Percentiles rank a stretch among this genome's conserved stretches.
These are phyloP conservation scores for Umbelopsis sp. DNA, from an alignment of 192 early-diverging fungal genomes.

Conservation along the genomic window DNA sequence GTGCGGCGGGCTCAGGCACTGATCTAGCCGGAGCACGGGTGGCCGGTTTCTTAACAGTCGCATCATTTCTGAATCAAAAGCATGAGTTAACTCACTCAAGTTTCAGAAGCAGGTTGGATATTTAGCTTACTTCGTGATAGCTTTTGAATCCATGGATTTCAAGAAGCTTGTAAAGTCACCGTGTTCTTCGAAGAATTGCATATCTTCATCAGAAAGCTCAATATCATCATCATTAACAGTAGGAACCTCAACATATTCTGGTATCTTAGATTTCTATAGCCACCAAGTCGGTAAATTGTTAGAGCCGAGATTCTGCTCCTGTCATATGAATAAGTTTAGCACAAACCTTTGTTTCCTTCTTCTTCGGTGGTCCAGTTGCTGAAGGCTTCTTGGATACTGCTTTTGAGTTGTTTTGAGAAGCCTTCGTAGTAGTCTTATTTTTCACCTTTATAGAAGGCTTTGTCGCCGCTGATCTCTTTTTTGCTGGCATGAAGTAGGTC, in stretches of 20 bases:
- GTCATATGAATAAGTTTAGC: not conserved
- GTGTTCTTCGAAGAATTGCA: constrained; percentile 73
- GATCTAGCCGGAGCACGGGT: constrained; percentile 30
- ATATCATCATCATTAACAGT: constrained; percentile 60
- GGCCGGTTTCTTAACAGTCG: constrained; percentile 43
- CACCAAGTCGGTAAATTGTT: not conserved
- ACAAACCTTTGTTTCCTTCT: constrained; percentile 18
- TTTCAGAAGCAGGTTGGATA: not conserved
- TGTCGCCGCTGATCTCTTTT: constrained; percentile 4
- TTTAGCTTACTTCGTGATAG: constrained; percentile 58
- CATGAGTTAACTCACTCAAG: not conserved
- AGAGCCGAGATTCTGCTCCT: not conserved
- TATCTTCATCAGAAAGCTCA: constrained; percentile 70
- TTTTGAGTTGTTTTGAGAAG: not conserved
- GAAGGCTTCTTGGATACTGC: constrained; percentile 1
- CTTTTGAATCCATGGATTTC: constrained; percentile 61
- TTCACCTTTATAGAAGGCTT: constrained; percentile 22
- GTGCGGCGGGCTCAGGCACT: constrained; percentile 34
- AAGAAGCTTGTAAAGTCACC: constrained; percentile 65
- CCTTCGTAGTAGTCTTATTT: not conserved
- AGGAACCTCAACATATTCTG: constrained; percentile 38
- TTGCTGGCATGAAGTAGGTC: constrained; percentile 19
- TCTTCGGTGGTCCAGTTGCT: not conserved
- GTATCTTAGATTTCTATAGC: constrained; percentile 15
- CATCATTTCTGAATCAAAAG: constrained; percentile 37